Conservation (phyloP, 225 moss, liverwort and hornwort genomes). For the Polytrichum commune region DNA sequence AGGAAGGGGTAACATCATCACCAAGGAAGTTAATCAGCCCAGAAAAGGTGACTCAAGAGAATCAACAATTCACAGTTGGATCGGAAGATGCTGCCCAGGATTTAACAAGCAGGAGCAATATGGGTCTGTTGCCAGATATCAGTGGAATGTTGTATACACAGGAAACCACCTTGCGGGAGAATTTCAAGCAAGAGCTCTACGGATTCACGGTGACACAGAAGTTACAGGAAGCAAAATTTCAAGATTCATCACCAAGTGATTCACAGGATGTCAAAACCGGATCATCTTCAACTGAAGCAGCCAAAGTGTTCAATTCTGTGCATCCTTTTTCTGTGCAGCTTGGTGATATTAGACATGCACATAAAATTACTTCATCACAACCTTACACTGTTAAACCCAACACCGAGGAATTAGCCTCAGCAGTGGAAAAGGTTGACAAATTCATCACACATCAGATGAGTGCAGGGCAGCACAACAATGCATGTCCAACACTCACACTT, state of each 20-base stretch:
- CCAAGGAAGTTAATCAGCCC: constrained; percentile 5
- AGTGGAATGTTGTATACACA: constrained; percentile 31
- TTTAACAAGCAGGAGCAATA: constrained; percentile 14
- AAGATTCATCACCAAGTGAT: too few relatives aligned
- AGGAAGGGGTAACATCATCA: constrained; percentile 11
- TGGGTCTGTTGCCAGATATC: constrained; percentile 37
- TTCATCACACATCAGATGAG: background rate
- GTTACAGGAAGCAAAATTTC: too few relatives aligned
- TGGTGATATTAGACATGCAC: constrained; percentile 1
- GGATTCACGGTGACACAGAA: background rate
- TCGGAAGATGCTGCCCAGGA: constrained; percentile 8
- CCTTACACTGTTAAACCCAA: constrained; percentile 21
- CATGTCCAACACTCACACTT: constrained; percentile 29
- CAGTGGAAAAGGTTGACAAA: background rate
- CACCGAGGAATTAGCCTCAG: constrained; percentile 11
- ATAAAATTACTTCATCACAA: constrained; percentile 18
- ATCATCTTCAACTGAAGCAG: too few relatives aligned
- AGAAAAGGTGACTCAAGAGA: constrained; percentile 4
- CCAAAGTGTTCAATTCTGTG: background rate
- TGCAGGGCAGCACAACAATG: constrained; percentile 2
- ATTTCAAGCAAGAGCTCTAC: constrained; percentile 13
- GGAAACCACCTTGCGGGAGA: constrained; percentile 11
- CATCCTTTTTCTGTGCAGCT: background rate
- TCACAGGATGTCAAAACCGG: too few relatives aligned
- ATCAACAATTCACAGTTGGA: constrained; percentile 1